Evolutionary conservation across 345 rosid species (phyloP).

Genomic region (Trapa bicornis): DNA sequence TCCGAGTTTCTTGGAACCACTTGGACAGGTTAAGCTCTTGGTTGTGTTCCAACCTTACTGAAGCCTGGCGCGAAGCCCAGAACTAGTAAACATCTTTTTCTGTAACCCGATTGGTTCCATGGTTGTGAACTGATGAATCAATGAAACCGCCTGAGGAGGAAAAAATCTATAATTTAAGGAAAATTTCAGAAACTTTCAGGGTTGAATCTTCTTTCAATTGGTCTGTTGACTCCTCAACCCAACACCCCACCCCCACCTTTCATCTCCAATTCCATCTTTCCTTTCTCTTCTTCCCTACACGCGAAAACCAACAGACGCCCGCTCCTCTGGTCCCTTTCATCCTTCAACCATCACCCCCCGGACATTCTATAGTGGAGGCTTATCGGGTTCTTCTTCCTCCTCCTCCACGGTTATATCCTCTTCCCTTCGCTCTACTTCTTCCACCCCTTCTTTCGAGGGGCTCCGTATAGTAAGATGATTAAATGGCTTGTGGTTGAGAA

Average conservation of each 20-base stretch:
- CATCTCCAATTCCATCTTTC: too few relatives aligned
- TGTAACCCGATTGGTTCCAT: too few relatives aligned
- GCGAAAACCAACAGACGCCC: too few relatives aligned
- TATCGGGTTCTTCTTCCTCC: background rate
- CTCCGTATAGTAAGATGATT: background rate
- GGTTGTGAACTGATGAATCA: too few relatives aligned
- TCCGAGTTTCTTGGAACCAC: too few relatives aligned
- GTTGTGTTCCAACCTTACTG: too few relatives aligned
- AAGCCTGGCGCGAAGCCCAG: too few relatives aligned
- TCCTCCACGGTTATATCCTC: background rate
- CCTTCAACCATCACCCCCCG: background rate
- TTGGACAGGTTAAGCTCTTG: too few relatives aligned
- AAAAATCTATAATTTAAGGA: background rate
- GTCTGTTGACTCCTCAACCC: background rate
- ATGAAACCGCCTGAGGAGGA: background rate
- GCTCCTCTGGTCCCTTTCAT: background rate
- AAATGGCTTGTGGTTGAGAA: conserved; percentile 12
- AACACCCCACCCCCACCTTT: too few relatives aligned
- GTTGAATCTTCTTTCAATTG: background rate
- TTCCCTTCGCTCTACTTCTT: background rate
- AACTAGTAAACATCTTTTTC: too few relatives aligned
- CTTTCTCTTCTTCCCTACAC: too few relatives aligned
- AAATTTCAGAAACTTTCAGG: background rate
- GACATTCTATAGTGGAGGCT: conserved; percentile 3
- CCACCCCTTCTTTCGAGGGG: background rate